Conservation (phyloP, 192 early-diverging fungal genomes). For the Backusella tuberculispora region DNA sequence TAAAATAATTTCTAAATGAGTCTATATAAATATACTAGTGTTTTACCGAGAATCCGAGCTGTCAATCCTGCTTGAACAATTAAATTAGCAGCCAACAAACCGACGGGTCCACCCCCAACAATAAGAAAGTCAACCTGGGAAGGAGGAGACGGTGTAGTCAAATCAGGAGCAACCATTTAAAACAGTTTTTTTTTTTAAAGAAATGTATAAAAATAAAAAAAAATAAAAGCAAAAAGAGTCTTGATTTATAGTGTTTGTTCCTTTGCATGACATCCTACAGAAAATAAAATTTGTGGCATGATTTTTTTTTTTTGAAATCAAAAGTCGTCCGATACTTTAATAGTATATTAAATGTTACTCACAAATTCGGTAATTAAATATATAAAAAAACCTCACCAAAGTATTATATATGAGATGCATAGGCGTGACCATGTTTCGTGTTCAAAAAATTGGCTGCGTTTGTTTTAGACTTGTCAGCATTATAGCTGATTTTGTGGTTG, state of each 20-base stretch:
- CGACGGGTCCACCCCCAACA: conserved; percentile 41
- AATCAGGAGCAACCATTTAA: conserved; percentile 12
- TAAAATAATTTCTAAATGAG: too few species aligned
- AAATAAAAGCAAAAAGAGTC: not conserved
- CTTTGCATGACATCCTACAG: not conserved
- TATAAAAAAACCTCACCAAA: too few species aligned
- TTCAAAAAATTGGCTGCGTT: too few species aligned
- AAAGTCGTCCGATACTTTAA: too few species aligned
- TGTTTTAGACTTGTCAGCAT: too few species aligned
- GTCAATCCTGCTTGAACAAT: conserved; percentile 26
- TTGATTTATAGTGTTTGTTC: not conserved
- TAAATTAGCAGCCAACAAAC: conserved; percentile 32
- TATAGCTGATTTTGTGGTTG: too few species aligned
- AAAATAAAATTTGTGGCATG: conserved; percentile 2
- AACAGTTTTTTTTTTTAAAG: not conserved
- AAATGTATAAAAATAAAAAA: not conserved
- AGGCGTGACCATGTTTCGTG: too few species aligned
- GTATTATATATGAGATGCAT: too few species aligned
- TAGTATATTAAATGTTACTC: too few species aligned
- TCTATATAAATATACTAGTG: too few species aligned
- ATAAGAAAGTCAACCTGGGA: conserved; percentile 35
- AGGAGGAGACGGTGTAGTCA: conserved; percentile 10
- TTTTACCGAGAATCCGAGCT: conserved; percentile 35
- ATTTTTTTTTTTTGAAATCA: too few species aligned
- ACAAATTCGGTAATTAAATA: too few species aligned